Evolutionary conservation across 768 basidiomycete species (phyloP).

Genomic region (Obba rivulosa): DNA sequence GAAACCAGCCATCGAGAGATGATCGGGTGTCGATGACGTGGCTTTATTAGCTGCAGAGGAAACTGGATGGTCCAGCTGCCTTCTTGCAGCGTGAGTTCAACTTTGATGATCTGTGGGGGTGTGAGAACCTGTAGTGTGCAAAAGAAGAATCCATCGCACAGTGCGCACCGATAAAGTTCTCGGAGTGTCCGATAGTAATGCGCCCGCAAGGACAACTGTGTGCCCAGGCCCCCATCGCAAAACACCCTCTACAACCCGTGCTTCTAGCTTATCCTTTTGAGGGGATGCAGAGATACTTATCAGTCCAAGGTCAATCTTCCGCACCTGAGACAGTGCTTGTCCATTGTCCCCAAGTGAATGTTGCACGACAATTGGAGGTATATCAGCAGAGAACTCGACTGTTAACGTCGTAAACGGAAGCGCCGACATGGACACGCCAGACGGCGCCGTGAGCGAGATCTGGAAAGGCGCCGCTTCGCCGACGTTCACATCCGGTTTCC

Average conservation of each 20-base stretch:
- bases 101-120: conserved; percentile 29
- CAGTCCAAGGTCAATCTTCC: conserved; percentile 44
- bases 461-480: conserved; percentile 70
- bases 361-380: conserved; percentile 45
- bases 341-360: conserved; percentile 27
- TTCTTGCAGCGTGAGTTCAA: conserved; percentile 50
- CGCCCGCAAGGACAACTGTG: conserved; percentile 57
- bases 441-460: conserved; percentile 53
- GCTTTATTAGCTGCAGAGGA: conserved; percentile 34
- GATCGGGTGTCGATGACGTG: conserved; percentile 26
- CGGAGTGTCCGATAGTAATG: conserved; percentile 45
- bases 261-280: conserved; percentile 10
- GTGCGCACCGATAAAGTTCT: conserved; percentile 47
- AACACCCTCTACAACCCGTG: conserved; percentile 29
- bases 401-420: conserved; percentile 59
- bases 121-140: neutral
- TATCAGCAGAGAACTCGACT: conserved; percentile 51
- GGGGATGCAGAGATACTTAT: conserved; percentile 1
- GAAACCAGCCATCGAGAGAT: conserved; percentile 54
- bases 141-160: neutral
- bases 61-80: conserved; percentile 66
- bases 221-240: conserved; percentile 56
- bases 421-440: conserved; percentile 40
- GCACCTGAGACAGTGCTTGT: conserved; percentile 22
- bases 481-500: conserved; percentile 57